Conservation (phyloP, 2,329 filamentous ascomycete genomes). For the Tricladium varicosporioides region DNA sequence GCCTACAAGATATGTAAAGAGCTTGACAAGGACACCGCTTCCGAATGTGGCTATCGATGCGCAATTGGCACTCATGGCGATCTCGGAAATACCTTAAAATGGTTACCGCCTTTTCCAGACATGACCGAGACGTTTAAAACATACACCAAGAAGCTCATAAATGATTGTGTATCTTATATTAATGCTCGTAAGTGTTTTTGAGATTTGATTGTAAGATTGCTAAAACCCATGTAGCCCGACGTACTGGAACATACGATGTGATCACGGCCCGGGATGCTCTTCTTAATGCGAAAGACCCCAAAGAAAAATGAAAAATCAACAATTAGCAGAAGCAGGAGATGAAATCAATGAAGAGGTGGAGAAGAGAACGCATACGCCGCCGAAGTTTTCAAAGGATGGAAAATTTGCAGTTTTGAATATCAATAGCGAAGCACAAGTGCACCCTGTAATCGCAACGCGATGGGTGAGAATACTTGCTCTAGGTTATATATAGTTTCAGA, state of each 20-base stretch:
- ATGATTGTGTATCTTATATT: conserved; percentile 60
- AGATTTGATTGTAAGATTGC: background rate
- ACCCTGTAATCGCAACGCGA: conserved; percentile 64
- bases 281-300: conserved; percentile 47
- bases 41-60: conserved; percentile 58
- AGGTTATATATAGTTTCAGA: no score
- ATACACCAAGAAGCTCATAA: conserved; percentile 60
- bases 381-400: conserved; percentile 61
- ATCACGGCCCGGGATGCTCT: conserved; percentile 59
- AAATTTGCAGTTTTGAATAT: conserved; percentile 64
- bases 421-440: conserved; percentile 57
- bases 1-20: conserved; percentile 61
- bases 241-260: conserved; percentile 60
- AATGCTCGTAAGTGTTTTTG: conserved; percentile 49
- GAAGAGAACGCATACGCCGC: conserved; percentile 58
- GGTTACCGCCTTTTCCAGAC: conserved; percentile 64
- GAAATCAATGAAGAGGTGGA: conserved; percentile 63
- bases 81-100: conserved; percentile 62
- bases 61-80: conserved; percentile 66
- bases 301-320: conserved; percentile 44
- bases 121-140: conserved; percentile 59
- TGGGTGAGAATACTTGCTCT: conserved; percentile 48
- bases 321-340: conserved; percentile 50
- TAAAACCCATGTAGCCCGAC: conserved; percentile 40
- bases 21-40: conserved; percentile 49